Evolutionary conservation across 768 basidiomycete genomes (phyloP).

Genomic region (Suillus paluster): DNA sequence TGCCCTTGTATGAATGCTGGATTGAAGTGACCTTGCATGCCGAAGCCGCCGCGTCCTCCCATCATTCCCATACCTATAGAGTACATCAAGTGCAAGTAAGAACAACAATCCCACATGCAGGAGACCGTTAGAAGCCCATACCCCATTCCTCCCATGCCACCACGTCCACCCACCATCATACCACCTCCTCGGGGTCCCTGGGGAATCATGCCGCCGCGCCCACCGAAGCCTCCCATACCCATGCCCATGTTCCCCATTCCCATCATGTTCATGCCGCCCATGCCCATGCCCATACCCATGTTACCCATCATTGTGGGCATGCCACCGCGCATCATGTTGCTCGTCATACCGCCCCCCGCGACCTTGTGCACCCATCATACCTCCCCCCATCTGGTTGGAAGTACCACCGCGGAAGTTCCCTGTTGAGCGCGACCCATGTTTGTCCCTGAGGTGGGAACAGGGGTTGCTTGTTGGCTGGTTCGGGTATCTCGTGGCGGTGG

Average conservation of each 20-base stretch:
- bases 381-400: constrained; percentile 38
- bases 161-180: constrained; percentile 53
- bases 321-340: constrained; percentile 44
- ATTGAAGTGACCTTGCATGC: constrained; percentile 70
- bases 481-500: constrained; percentile 71
- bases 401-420: constrained; percentile 42
- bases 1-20: constrained; percentile 69
- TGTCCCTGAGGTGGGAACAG: constrained; percentile 25
- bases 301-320: constrained; percentile 35
- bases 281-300: constrained; percentile 38
- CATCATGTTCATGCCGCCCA: constrained; percentile 46
- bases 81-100: constrained; percentile 39
- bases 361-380: constrained; percentile 39
- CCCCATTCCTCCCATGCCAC: constrained; percentile 55
- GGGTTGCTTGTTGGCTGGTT: constrained; percentile 33
- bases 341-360: constrained; percentile 36
- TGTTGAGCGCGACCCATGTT: constrained; percentile 41
- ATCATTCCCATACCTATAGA: constrained; percentile 53
- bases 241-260: constrained; percentile 44
- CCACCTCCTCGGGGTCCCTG: constrained; percentile 49
- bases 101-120: constrained; percentile 24
- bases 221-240: constrained; percentile 38
- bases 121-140: constrained; percentile 40
- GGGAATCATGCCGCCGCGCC: constrained; percentile 59
- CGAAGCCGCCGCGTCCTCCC: constrained; percentile 53